Base-by-base conservation (phyloP, 1,139 yeast genomes). In the Lodderomyces parapsilosis region DNA sequence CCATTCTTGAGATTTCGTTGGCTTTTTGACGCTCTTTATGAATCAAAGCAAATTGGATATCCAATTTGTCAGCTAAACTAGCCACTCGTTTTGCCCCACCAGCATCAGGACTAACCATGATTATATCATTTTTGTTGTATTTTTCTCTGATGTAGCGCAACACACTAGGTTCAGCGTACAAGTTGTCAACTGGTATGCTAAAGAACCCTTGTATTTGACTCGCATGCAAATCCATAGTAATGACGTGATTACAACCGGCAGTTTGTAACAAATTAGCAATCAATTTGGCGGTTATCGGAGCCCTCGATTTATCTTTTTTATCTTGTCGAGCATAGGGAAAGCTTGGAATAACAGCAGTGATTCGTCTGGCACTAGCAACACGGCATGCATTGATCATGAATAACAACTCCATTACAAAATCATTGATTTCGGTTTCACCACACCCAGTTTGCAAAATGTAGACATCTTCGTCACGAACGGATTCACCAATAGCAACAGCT, bases 51-150 rank as follows among this genome's bases (percentile, higher is more conserved):
- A 93, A 93, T 66, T 90, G 90, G 57, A 91, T 76, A 62, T 91
- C 98, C 51, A 93, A 74, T 51, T 90, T 78, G 64, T 93, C 98
- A 40, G 98, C 98, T 53, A 93, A 74, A 7, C 93, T 88, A 2
- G 99, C 98, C 9, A 96, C 99, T 60, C 99, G 81, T 66, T 93
- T 93, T 47, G 99, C 99, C 46, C 99, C 99, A 57, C 99, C 99
- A 4, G 99, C 99, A 70, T 93, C 99, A 2, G 99, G 99, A 1
- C 97, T 89, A 18, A 90, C 89, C 48, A 93, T 86, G 46, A 91
- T 89, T 30, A 94, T 82, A 50, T 89, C 83, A 36, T 78, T 72
- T 55, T 66, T 68, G 49, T 78, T 75, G 46, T 86, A 76, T 52
- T 83, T 76, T 55, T 88, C 96, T 51, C 81, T 80, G 49, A 93